Conservation (phyloP, 768 basidiomycete genomes). For the Tulasnella sp. region DNA sequence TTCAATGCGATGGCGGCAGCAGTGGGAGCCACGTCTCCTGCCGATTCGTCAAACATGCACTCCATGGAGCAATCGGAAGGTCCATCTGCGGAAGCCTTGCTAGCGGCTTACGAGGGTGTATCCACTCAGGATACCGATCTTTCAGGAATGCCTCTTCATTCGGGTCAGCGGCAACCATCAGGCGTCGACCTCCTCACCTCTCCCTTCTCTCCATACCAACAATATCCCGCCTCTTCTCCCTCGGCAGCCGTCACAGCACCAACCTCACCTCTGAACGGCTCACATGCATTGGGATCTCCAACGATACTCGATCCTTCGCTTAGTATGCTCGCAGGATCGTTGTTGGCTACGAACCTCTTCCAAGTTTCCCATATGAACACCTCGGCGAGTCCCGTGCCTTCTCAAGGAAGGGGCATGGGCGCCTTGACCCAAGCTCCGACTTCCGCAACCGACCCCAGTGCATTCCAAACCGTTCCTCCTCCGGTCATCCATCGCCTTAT, state of each 20-base stretch:
- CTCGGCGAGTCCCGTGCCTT: constrained; percentile 42
- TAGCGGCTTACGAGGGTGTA: background rate
- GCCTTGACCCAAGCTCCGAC: constrained; percentile 7
- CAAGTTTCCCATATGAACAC: constrained; percentile 31
- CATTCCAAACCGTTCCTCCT: constrained; percentile 1
- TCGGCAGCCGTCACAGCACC: constrained; percentile 20
- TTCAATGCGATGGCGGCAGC: constrained; percentile 18
- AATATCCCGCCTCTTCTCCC: background rate
- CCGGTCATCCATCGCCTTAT: constrained; percentile 68
- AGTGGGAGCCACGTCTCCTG: background rate
- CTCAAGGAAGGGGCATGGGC: constrained; percentile 26
- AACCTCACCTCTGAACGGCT: constrained; percentile 4
- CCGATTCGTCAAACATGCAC: background rate
- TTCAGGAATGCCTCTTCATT: background rate
- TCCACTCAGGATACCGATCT: background rate
- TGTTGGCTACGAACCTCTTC: background rate
- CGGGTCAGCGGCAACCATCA: background rate
- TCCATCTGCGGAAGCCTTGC: background rate
- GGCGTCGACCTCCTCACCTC: background rate
- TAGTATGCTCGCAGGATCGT: background rate
- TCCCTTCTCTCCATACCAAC: background rate
- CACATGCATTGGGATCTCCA: constrained; percentile 4
- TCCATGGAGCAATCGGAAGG: background rate
- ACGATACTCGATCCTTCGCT: background rate
- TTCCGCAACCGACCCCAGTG: constrained; percentile 12